Conservation (phyloP, 352 stramenopile genomes). For the Hyaloperonospora arabidopsidis region DNA sequence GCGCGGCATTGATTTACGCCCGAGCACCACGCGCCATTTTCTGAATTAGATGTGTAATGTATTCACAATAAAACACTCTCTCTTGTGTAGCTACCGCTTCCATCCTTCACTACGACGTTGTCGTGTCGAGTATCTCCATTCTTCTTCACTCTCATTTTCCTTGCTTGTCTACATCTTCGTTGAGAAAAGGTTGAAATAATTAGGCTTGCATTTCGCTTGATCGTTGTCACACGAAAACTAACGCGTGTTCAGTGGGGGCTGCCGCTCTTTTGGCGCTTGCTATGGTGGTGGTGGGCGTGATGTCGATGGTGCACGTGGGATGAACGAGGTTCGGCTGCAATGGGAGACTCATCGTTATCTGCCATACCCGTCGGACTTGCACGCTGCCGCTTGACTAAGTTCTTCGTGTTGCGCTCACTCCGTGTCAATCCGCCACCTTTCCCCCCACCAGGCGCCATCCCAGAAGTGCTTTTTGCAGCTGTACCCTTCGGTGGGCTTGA, state of each 20-base stretch:
- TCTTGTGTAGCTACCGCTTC: conserved; percentile 7
- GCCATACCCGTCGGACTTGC: conserved; percentile 24
- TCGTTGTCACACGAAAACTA: conserved; percentile 10
- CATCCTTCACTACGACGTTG: neutral
- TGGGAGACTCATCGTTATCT: conserved; percentile 32
- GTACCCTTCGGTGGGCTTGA: conserved; percentile 11
- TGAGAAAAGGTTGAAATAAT: conserved; percentile 29
- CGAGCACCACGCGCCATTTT: conserved; percentile 65
- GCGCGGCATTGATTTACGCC: conserved; percentile 40
- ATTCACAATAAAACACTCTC: conserved; percentile 7
- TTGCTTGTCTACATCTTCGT: conserved; percentile 33
- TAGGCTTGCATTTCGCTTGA: conserved; percentile 21
- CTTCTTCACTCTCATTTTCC: conserved; percentile 19
- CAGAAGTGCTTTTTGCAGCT: conserved; percentile 10
- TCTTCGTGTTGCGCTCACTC: conserved; percentile 24
- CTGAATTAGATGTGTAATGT: conserved; percentile 24
- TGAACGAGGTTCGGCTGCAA: conserved; percentile 32
- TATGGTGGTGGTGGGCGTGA: conserved; percentile 29
- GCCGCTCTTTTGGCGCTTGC: conserved; percentile 43
- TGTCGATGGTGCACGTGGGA: conserved; percentile 30
- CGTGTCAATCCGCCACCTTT: conserved; percentile 14
- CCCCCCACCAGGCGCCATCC: conserved; percentile 7
- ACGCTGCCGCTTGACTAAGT: conserved; percentile 39
- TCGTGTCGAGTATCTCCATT: conserved; percentile 16
- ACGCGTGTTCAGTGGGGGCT: conserved; percentile 15